phyloP scores from a whole-genome alignment of 495 filamentous ascomycete species.

The Tuber microsphaerosporum region DNA sequence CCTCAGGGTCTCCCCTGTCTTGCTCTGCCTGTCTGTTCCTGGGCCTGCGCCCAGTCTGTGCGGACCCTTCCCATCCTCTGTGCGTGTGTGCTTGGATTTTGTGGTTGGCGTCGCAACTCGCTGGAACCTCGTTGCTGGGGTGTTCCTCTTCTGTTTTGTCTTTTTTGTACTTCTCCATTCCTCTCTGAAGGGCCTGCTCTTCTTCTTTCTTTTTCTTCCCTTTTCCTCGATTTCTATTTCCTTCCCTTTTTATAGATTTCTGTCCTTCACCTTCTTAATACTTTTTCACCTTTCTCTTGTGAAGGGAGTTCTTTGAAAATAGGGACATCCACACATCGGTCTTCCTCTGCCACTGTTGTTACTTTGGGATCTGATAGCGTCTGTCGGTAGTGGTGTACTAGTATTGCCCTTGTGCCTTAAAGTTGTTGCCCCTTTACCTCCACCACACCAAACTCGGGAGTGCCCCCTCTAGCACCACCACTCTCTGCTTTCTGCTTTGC shows the following conservation, averaged over 20 bases:
- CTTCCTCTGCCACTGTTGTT: background rate
- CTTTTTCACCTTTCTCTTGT: background rate
- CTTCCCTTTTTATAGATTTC: background rate
- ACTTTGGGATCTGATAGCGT: constrained; percentile 4
- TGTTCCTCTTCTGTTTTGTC: constrained; percentile 26
- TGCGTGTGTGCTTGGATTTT: constrained; percentile 16
- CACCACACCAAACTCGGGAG: constrained; percentile 13
- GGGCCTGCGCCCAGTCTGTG: constrained; percentile 29
- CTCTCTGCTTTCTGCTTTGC: constrained; percentile 20
- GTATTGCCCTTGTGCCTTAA: constrained; percentile 18
- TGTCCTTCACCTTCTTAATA: background rate
- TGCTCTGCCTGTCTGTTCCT: constrained; percentile 22
- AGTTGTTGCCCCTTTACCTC: constrained; percentile 37
- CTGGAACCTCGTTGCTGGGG: constrained; percentile 18
- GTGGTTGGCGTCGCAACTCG: background rate
- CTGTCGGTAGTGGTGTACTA: background rate
- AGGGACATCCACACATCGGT: background rate
- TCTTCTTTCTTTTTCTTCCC: background rate
- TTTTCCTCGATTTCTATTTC: background rate
- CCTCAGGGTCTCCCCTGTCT: constrained; percentile 34
- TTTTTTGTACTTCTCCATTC: constrained; percentile 21
- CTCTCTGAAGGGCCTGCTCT: constrained; percentile 4
- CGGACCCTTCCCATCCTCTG: constrained; percentile 26
- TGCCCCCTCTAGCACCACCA: background rate
- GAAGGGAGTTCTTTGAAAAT: background rate